Percentiles rank a stretch among this genome's conserved stretches.
Conservation (phyloP, 1,139 yeast genomes). For the Debaryomyces nepalensis region DNA sequence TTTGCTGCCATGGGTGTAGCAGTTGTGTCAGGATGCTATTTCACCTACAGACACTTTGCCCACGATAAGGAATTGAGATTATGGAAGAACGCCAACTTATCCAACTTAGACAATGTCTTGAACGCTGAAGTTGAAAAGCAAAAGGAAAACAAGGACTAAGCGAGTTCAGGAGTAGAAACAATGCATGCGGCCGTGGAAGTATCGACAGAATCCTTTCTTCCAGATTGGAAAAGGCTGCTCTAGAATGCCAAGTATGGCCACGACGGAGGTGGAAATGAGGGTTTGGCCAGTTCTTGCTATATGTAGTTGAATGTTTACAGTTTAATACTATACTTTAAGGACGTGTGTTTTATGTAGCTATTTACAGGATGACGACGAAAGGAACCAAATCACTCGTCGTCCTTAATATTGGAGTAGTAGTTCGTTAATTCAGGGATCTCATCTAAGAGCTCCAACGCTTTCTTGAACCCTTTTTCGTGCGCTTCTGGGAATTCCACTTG, state of each 20-base stretch:
- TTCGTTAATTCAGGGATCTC: constrained; percentile 82
- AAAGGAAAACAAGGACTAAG: constrained; percentile 27
- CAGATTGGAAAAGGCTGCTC: too few species aligned
- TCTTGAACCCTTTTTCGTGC: constrained; percentile 53
- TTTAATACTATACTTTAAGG: constrained; percentile 9
- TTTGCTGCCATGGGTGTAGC: constrained; percentile 67
- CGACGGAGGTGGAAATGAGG: background rate
- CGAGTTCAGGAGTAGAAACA: background rate
- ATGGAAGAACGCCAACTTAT: constrained; percentile 66
- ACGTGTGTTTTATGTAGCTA: constrained; percentile 3
- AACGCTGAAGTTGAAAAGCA: constrained; percentile 46
- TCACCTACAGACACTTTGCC: constrained; percentile 74
- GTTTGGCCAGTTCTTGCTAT: too few species aligned
- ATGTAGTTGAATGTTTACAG: constrained; percentile 5
- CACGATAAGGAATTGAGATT: constrained; percentile 71
- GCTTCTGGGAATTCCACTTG: constrained; percentile 59
- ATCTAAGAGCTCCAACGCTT: constrained; percentile 65
- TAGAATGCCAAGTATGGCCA: background rate
- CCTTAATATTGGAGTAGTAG: constrained; percentile 62
- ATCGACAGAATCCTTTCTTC: too few species aligned
- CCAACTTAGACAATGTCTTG: constrained; percentile 62
- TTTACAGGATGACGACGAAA: background rate
- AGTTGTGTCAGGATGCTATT: constrained; percentile 63
- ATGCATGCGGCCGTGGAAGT: too few species aligned
- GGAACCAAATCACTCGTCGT: constrained; percentile 14